phyloP scores from a whole-genome alignment of 2,329 filamentous ascomycete genomes.

The Xylariales sp. region DNA sequence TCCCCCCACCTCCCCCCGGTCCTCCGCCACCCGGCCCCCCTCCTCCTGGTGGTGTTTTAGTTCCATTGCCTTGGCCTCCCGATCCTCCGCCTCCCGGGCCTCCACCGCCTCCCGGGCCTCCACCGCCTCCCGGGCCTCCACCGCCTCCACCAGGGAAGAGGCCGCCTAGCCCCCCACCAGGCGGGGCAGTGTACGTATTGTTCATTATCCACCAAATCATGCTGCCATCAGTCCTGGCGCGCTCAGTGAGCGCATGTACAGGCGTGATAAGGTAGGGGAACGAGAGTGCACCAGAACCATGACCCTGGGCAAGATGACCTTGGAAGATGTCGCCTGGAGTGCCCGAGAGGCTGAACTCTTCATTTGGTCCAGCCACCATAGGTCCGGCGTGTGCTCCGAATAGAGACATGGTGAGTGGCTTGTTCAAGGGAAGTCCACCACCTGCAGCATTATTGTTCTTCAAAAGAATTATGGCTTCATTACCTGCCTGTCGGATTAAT shows the following conservation, averaged over 20 bases:
- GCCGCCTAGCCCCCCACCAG: slow-evolving; percentile 1
- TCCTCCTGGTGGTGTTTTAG: no score
- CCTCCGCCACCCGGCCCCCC: no score
- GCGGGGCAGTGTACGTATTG: slow-evolving; percentile 10
- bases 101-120: slow-evolving; percentile 1
- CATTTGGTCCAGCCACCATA: no score
- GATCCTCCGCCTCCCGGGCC: no score
- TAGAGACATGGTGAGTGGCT: no score
- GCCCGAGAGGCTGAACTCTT: slow-evolving; percentile 6
- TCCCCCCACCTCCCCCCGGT: no score
- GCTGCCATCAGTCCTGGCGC: slow-evolving; percentile 32
- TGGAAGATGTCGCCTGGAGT: slow-evolving; percentile 8
- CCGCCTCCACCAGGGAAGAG: neutral
- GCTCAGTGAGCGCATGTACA: slow-evolving; percentile 43
- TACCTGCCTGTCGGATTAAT: no score
- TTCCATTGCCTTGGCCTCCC: no score
- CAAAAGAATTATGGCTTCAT: no score
- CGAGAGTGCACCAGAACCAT: slow-evolving; percentile 46
- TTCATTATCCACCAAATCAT: slow-evolving; percentile 43
- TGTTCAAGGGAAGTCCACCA: no score
- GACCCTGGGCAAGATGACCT: slow-evolving; percentile 42
- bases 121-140: neutral
- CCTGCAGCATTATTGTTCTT: no score
- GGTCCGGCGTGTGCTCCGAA: no score
- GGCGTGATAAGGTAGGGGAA: slow-evolving; percentile 51